Evolutionary conservation across 2,329 filamentous ascomycete species (phyloP).

Genomic region (Aureobasidium lini): DNA sequence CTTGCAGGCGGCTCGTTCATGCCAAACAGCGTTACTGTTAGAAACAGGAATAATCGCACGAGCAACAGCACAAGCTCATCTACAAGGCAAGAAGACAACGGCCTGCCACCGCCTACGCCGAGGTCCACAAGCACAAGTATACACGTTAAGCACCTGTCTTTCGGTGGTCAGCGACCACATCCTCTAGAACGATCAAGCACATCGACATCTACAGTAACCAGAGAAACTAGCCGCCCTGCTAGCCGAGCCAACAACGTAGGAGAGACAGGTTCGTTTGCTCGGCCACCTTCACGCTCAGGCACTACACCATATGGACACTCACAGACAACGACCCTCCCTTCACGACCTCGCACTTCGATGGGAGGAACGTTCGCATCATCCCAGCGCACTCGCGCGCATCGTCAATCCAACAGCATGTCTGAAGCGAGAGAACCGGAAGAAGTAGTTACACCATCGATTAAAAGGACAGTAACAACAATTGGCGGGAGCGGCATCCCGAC

Average conservation of each 20-base stretch:
- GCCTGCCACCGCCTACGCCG: constrained; percentile 13
- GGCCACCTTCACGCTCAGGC: constrained; percentile 1
- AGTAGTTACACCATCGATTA: constrained; percentile 32
- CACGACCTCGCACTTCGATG: constrained; percentile 64
- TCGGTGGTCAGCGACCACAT: constrained; percentile 33
- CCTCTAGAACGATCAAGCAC: constrained; percentile 19
- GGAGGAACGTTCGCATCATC: constrained; percentile 45
- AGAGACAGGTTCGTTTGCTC: constrained; percentile 25
- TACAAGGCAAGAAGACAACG: constrained; percentile 18
- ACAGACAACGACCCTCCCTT: constrained; percentile 11
- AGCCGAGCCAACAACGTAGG: constrained; percentile 62
- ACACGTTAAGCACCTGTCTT: constrained; percentile 42
- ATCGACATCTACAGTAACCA: background rate
- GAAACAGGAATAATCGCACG: constrained; percentile 61
- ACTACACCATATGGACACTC: constrained; percentile 29
- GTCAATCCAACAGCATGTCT: constrained; percentile 23
- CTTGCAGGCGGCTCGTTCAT: constrained; percentile 40
- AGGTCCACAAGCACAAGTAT: constrained; percentile 21
- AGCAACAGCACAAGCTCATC: constrained; percentile 44
- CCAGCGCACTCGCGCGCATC: constrained; percentile 22
- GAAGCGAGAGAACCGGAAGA: constrained; percentile 16
- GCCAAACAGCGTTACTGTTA: constrained; percentile 51
- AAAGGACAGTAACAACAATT: constrained; percentile 33
- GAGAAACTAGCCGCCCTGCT: constrained; percentile 53
- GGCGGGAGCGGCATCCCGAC: constrained; percentile 44